Conservation (phyloP, 2,329 filamentous ascomycete species). For the Diaporthe sp. region DNA sequence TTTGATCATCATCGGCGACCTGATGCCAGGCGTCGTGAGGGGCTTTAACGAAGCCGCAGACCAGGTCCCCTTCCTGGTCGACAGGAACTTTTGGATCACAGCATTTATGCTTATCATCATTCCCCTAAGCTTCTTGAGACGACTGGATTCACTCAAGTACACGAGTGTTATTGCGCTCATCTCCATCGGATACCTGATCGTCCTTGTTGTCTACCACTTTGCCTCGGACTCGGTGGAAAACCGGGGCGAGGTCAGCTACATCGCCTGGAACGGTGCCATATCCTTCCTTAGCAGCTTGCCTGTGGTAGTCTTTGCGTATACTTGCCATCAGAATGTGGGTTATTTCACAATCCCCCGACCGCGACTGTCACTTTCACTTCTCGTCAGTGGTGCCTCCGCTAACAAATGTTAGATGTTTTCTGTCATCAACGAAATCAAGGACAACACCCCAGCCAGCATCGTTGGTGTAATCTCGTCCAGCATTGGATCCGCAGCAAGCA, state of each 20-base stretch:
- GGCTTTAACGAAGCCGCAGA: slow-evolving; percentile 79
- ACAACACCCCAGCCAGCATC: slow-evolving; percentile 83
- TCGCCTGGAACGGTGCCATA: slow-evolving; percentile 84
- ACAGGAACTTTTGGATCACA: slow-evolving; percentile 97
- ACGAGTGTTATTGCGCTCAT: slow-evolving; percentile 92
- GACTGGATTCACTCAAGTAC: slow-evolving; percentile 96
- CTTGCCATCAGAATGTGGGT: slow-evolving; percentile 94
- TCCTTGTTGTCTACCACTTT: slow-evolving; percentile 95
- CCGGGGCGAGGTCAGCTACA: slow-evolving; percentile 78
- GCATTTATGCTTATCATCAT: slow-evolving; percentile 98
- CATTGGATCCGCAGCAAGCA: slow-evolving; percentile 87
- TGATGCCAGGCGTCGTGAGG: slow-evolving; percentile 94
- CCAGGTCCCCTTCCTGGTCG: slow-evolving; percentile 80
- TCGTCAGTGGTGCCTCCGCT: slow-evolving; percentile 40
- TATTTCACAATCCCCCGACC: background rate
- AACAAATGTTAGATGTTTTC: slow-evolving; percentile 86
- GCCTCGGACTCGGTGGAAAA: slow-evolving; percentile 81
- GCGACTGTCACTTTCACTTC: background rate
- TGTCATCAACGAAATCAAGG: slow-evolving; percentile 92
- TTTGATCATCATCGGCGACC: slow-evolving; percentile 96
- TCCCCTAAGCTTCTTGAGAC: slow-evolving; percentile 89
- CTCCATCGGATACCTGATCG: slow-evolving; percentile 93
- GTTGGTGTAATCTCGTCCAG: slow-evolving; percentile 84
- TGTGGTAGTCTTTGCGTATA: slow-evolving; percentile 99
- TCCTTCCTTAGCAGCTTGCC: slow-evolving; percentile 87